Conservation (phyloP, 1,284 basidiomycete species). For the Inonotus obliquus region DNA sequence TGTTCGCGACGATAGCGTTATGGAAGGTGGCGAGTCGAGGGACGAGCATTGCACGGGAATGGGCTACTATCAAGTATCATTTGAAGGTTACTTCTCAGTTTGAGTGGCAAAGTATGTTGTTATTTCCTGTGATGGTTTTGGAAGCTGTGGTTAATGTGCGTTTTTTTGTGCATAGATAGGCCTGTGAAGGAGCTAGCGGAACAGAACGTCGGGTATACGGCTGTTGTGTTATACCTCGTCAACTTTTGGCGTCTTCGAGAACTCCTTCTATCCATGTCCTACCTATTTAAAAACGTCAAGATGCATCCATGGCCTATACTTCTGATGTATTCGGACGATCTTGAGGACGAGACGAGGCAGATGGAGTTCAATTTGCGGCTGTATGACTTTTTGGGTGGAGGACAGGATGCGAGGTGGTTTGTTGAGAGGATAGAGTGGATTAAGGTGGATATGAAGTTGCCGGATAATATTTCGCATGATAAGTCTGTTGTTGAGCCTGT, state of each 20-base stretch:
- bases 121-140: background rate
- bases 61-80: constrained; percentile 8
- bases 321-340: constrained; percentile 14
- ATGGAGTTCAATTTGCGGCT: constrained; percentile 10
- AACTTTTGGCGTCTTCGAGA: constrained; percentile 10
- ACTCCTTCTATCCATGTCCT: constrained; percentile 13
- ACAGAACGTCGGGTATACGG: constrained; percentile 7
- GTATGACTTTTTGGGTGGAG: constrained; percentile 16
- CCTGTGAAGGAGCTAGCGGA: constrained; percentile 4
- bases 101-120: constrained; percentile 1
- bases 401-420: constrained; percentile 12
- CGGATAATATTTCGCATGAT: constrained; percentile 14
- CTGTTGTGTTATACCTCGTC: constrained; percentile 16
- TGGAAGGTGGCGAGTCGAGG: background rate
- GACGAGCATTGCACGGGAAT: background rate
- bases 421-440: constrained; percentile 16
- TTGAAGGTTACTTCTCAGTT: constrained; percentile 9
- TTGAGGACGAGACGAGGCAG: constrained; percentile 9
- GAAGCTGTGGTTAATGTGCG: background rate
- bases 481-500: constrained; percentile 16
- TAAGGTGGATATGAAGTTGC: constrained; percentile 12
- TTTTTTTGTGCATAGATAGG: constrained; percentile 2
- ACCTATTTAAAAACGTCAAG: constrained; percentile 13
- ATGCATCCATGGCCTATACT: constrained; percentile 18
- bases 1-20: background rate